Conservation (phyloP, 2,329 filamentous ascomycete species). For the Aspergillus texensis region DNA sequence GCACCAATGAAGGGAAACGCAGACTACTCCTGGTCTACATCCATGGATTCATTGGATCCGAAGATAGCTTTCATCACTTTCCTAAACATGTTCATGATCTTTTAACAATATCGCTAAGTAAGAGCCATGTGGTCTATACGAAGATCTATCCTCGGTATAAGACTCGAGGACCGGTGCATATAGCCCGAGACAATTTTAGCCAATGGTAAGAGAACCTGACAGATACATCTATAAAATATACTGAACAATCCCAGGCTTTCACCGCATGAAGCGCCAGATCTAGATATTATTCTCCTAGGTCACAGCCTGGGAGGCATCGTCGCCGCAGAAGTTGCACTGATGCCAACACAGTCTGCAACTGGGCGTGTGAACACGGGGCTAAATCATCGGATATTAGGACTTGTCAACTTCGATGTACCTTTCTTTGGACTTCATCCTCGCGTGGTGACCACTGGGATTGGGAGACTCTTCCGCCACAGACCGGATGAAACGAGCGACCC, state of each 20-base stretch:
- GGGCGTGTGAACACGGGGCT: neutral
- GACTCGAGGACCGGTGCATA: slow-evolving; percentile 51
- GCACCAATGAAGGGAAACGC: slow-evolving; percentile 32
- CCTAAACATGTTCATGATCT: slow-evolving; percentile 83
- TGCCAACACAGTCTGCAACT: slow-evolving; percentile 33
- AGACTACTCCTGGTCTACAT: slow-evolving; percentile 78
- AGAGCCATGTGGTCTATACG: slow-evolving; percentile 79
- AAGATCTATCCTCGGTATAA: slow-evolving; percentile 60
- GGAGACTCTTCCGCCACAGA: slow-evolving; percentile 66
- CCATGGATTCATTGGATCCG: slow-evolving; percentile 88
- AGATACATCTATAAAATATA: slow-evolving; percentile 11
- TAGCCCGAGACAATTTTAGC: slow-evolving; percentile 82
- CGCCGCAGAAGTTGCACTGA: slow-evolving; percentile 74
- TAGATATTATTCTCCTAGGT: slow-evolving; percentile 80
- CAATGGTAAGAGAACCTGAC: slow-evolving; percentile 56
- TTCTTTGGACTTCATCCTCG: slow-evolving; percentile 88
- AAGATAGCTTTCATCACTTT: slow-evolving; percentile 84
- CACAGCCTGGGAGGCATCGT: slow-evolving; percentile 90
- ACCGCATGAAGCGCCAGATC: slow-evolving; percentile 72
- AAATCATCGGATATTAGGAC: slow-evolving; percentile 76
- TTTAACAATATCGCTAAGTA: slow-evolving; percentile 65
- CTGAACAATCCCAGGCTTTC: slow-evolving; percentile 56
- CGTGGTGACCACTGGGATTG: slow-evolving; percentile 78
- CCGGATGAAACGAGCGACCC: slow-evolving; percentile 6
- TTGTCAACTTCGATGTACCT: slow-evolving; percentile 81